Base-by-base conservation (phyloP, 2,329 filamentous ascomycete genomes). In the Aspergillus neoniger region DNA sequence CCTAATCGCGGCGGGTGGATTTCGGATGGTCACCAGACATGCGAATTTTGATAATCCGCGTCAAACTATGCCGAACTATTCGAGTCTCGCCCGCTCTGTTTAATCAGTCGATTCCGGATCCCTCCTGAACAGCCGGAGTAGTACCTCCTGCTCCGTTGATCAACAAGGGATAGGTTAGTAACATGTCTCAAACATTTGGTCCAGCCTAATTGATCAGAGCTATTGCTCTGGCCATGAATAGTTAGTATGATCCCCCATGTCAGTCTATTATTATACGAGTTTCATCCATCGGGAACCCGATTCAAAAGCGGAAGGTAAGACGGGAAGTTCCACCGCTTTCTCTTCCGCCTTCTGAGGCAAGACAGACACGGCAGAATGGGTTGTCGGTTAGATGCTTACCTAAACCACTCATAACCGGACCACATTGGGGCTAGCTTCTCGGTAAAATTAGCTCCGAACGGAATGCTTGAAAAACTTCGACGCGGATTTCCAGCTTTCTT, bases 381-480 rank as follows among this genome's bases (percentile, higher is more conserved):
- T 12, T 6, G n/a, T 25, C 23, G 44, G 44, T 17, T 49, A 25
- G 14, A n/a, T 17, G 38, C 23, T 55, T 44, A 55, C 53, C 25
- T 55, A 44, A 44, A 6, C 25, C 32, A 12, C 53, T 62, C 25
- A 21, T 8, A 19, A 21, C 30, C 9, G 19, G 17, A 19, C 28
- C 6, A 43, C 38, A 17, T 48, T 57, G 55, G 41, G 47, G 30
- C 59, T 62, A 57, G 54, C 28, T 53, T 43, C 55, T 69, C 70
- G 74, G 72, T 63, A 65, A 69, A 68, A 57, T 60, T 72, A 67
- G 60, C 64, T 71, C 69, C 72, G 68, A 47, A 57, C 58, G 63
- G 60, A 48, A 59, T 71, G 69, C 69, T 73, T 70, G 67, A 75
- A 75, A 75, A 74, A 44, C 59, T 63, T 49, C 57, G 54, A 53